Evolutionary conservation across 2,329 filamentous ascomycete species (phyloP).

Genomic region (Hymenotorrendiella dingleyae): DNA sequence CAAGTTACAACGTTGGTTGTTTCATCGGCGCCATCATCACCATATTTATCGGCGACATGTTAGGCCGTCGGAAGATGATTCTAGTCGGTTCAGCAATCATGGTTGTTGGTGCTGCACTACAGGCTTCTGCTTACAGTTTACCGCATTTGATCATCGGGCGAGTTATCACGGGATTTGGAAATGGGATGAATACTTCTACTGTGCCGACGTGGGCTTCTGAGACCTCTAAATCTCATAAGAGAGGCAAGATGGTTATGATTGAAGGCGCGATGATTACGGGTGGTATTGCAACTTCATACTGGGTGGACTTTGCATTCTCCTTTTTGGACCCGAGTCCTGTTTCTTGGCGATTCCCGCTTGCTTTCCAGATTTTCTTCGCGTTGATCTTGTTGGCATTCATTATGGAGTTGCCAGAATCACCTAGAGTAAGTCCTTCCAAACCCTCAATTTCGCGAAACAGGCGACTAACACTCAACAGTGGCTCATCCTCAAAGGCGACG

Average conservation of each 20-base stretch:
- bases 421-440: conserved; percentile 28
- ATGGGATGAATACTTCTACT: conserved; percentile 43
- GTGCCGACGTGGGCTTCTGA: conserved; percentile 57
- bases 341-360: conserved; percentile 56
- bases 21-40: conserved; percentile 44
- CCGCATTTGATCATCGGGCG: conserved; percentile 50
- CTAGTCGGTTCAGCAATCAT: conserved; percentile 52
- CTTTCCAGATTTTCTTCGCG: conserved; percentile 52
- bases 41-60: conserved; percentile 46
- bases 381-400: conserved; percentile 50
- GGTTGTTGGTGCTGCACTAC: conserved; percentile 46
- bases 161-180: conserved; percentile 44
- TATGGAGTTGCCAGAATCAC: conserved; percentile 47
- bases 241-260: conserved; percentile 56
- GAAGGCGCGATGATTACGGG: conserved; percentile 52
- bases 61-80: conserved; percentile 52
- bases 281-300: conserved; percentile 53
- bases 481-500: conserved; percentile 39
- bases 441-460: too few relatives aligned
- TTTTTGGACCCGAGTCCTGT: conserved; percentile 43
- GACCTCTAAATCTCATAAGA: conserved; percentile 49
- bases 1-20: conserved; percentile 55
- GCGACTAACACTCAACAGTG: conserved; percentile 25
- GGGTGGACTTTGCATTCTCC: conserved; percentile 54
- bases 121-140: conserved; percentile 37